Evolutionary conservation across 2,329 filamentous ascomycete genomes (phyloP), one percentile per base, ranked within the genome.

Genomic region (Aureobasidium melanogenum): DNA sequence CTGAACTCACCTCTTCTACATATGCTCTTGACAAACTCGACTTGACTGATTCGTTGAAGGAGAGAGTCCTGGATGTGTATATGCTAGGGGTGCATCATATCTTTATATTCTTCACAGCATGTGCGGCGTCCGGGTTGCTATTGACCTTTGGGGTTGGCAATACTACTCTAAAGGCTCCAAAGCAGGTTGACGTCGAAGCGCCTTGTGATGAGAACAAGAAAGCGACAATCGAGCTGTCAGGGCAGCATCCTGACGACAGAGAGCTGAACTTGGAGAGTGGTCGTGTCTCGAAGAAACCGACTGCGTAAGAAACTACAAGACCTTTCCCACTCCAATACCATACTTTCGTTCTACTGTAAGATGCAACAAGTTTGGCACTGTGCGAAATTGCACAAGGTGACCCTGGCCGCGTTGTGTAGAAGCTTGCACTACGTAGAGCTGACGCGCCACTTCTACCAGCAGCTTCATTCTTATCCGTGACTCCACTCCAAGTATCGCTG

Each of bases 1-100:
- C 65, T 9, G 60, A 68, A 15, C 61, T 63, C 3, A 63, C 61
- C 9, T 63, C 61, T 38, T 63, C 61, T 10, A 60, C 61, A 8
- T 63, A 63, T 14, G 55, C 61, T 14, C 56, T 63, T 8, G 61
- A 63, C 26, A 9, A 47, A 9, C 55, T 60, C 19, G 47, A 48
- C 26, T 26, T 63, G 9, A 54, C 55, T 12, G 15, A 26, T 26
- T 15, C 7, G 2, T 64, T 68, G 44, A 62, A 65, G 54, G 50
- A 64, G 39, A 43, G 22, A 22, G 39, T 43, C 3, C 14, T 43
- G 9, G 39, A 43, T 12, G 19, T 22, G 9, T 43, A 43, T 14
- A 43, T 43, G 39, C 19, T 43, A 22, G 39, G 39, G 22, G 1
- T 43, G 14, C 39, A 43, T 43, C 19, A 43, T 9, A 43, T 43